phyloP scores from a whole-genome alignment of 441 rosid species.

The Jatropha podagrica region DNA sequence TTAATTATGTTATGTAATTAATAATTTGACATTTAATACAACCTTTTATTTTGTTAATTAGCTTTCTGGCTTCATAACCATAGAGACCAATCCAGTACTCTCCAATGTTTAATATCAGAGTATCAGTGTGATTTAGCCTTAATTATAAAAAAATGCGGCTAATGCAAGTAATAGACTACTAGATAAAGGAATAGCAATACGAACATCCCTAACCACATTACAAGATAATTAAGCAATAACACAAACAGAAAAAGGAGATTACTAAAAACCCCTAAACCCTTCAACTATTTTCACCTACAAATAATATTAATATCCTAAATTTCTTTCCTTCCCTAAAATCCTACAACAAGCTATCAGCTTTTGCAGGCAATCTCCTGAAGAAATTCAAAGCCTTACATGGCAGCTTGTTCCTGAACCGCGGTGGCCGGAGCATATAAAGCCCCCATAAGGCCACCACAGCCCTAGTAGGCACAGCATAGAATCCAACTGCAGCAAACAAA shows the following conservation, averaged over 20 bases:
- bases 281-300: constrained; percentile 8
- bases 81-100: too few relatives aligned
- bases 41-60: too few relatives aligned
- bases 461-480: constrained; percentile 36
- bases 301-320: background rate
- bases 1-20: too few relatives aligned
- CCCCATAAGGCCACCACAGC: constrained; percentile 27
- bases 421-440: constrained; percentile 46
- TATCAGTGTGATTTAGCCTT: too few relatives aligned
- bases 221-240: background rate
- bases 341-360: constrained; percentile 55
- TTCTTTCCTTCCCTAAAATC: background rate
- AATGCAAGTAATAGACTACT: background rate
- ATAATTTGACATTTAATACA: too few relatives aligned
- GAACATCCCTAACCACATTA: background rate
- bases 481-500: constrained; percentile 35
- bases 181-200: background rate
- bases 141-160: background rate
- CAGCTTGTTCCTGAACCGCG: constrained; percentile 44
- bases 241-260: background rate
- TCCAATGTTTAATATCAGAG: too few relatives aligned
- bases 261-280: constrained; percentile 8
- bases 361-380: constrained; percentile 59
- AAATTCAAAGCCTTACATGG: constrained; percentile 47
- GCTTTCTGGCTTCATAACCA: too few relatives aligned